Base-by-base conservation (phyloP, 371 early-diverging fungal species). In the Actinomortierella wolfii region DNA sequence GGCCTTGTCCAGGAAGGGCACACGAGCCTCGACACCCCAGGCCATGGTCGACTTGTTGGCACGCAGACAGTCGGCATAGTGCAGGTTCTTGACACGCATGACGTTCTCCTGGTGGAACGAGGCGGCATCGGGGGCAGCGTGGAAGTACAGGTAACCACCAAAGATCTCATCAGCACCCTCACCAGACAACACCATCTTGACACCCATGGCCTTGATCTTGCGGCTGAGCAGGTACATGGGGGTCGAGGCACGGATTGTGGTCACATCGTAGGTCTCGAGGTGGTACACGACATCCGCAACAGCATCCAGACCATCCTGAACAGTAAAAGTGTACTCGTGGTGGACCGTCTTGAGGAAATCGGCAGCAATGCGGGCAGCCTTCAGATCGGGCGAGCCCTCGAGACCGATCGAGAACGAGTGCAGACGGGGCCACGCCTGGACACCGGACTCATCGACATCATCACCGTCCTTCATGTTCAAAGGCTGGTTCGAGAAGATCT, bases 1-100 rank as follows among this genome's bases (percentile, higher is more conserved):
- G 26, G 79, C 84, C 78, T 83, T 86, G 82, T 96, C 97, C 42
- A 96, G 79, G 89, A 97, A 97, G 41, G 98, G 98, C 25, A 97
- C 98, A 67, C 98, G 93, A 14, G 95, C 95, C 71, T 97, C 98
- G 25, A 97, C 88, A 58, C 98, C 98, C 97, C 97, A 97, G 1
- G 98, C 98, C 97, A 97, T 97, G 40, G 98, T 97, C 3, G 94
- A 89, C 81, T 97, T 96, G 90, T 97, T 97, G 78, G 98, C 98
- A 61, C 98, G 92, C 47, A 97, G 82, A 79, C 93, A 92, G 78
- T 97, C 98, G 64, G 94, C 84, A 25, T 93, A 94, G 78, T 97
- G 96, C 58, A 97, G 83, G 84, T 94, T 93, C 83, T 94, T 91
- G 70, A 97, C 94, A 60, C 98, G 90, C 24, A 71, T 78, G 56